phyloP scores from a whole-genome alignment of 208 protist genomes.

The Trypanosoma melophagium region DNA sequence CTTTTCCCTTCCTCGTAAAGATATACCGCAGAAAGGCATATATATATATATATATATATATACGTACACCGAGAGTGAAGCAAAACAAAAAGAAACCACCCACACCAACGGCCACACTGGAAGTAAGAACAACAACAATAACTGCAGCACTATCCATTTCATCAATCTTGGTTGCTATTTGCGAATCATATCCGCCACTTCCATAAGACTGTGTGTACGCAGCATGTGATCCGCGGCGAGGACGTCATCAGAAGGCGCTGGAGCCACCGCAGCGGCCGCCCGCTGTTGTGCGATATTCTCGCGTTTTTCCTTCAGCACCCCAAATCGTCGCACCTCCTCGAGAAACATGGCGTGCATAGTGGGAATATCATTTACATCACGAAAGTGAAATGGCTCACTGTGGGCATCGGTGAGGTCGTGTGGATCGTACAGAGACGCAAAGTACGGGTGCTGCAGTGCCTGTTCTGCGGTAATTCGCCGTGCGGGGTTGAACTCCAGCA shows the following conservation, averaged over 20 bases:
- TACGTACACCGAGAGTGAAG: no score
- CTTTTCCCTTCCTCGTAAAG: slow-evolving; percentile 1
- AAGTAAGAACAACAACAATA: no score
- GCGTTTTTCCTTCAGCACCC: slow-evolving; percentile 51
- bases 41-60: slow-evolving; percentile 26
- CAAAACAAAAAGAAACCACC: no score
- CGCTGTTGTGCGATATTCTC: slow-evolving; percentile 56
- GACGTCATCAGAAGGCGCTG: slow-evolving; percentile 39
- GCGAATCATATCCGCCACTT: slow-evolving; percentile 52
- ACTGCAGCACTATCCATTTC: no score
- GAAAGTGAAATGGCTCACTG: slow-evolving; percentile 83
- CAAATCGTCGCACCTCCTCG: slow-evolving; percentile 72
- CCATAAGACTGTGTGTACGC: slow-evolving; percentile 84
- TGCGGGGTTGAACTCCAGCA: slow-evolving; percentile 87
- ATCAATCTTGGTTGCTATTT: neutral
- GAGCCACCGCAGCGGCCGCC: slow-evolving; percentile 9
- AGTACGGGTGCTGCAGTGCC: slow-evolving; percentile 90
- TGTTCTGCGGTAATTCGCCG: slow-evolving; percentile 80
- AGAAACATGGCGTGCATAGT: slow-evolving; percentile 79
- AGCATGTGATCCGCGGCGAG: slow-evolving; percentile 73
- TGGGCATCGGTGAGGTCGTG: slow-evolving; percentile 72
- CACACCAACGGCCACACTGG: no score
- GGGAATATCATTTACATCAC: slow-evolving; percentile 64
- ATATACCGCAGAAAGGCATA: neutral
- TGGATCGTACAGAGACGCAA: slow-evolving; percentile 77